phyloP scores from a whole-genome alignment of 1,284 basidiomycete genomes.

The Trametes versicolor region DNA sequence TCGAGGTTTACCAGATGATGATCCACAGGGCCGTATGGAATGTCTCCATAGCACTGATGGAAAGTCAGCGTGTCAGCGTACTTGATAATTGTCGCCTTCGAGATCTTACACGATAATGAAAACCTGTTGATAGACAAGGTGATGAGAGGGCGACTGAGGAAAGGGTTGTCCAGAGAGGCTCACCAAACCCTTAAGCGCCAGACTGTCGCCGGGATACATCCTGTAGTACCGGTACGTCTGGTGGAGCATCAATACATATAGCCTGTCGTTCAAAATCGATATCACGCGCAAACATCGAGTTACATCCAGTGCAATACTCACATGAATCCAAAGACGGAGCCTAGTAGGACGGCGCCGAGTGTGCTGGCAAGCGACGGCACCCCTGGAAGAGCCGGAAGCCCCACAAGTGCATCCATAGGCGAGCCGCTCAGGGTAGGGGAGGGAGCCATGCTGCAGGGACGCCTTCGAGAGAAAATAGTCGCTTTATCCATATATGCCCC shows the following conservation, averaged over 20 bases:
- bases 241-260: constrained; percentile 12
- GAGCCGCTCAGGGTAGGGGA: background rate
- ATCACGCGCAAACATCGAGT: background rate
- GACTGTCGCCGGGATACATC: constrained; percentile 1
- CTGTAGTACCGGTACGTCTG: constrained; percentile 12
- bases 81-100: too few species aligned
- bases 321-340: constrained; percentile 8
- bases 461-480: too few species aligned
- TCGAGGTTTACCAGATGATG: background rate
- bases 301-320: background rate
- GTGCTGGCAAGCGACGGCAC: constrained; percentile 7
- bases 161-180: background rate
- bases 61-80: too few species aligned
- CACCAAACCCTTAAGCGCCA: constrained; percentile 8
- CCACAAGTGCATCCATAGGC: background rate
- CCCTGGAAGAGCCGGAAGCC: background rate
- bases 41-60: constrained; percentile 1
- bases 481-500: too few species aligned
- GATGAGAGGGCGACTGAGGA: background rate
- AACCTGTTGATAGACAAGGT: background rate
- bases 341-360: constrained; percentile 8
- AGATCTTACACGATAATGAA: background rate
- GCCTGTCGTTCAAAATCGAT: background rate
- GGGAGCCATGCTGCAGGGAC: background rate
- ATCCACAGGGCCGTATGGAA: constrained; percentile 12